Base-by-base conservation (phyloP, 805 yeast genomes). In the Candida succiphila region DNA sequence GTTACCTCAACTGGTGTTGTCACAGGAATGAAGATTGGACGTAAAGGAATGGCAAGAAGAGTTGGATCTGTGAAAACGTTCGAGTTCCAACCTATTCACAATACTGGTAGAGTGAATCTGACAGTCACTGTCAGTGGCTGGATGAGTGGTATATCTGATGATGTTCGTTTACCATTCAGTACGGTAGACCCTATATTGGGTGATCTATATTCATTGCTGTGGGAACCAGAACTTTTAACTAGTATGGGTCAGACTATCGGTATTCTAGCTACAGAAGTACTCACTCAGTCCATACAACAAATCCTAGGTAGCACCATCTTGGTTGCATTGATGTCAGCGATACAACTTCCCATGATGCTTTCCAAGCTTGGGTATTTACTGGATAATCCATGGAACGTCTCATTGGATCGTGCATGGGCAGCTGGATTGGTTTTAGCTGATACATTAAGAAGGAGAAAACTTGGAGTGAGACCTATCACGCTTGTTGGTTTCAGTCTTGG, bases 171-270 rank as follows among this genome's bases (percentile, higher is more conserved):
- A 41, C 98, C 98, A 2, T 92, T 88, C 51, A 83, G 95, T 1
- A 92, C 98, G 0, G 83, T 92, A 7, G 98, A 94, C 51, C 98
- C 98, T 0, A 85, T 89, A 0, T 87, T 89, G 89, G 99, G 99
- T 14, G 99, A 92, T 53, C 60, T 92, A 44, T 84, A 81, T 46
- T 86, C 97, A 1, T 64, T 92, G 7, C 61, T 84, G 31, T 92
- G 98, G 98, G 99, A 92, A 56, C 99, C 99, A 0, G 98, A 92
- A 44, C 85, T 92, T 92, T 74, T 92, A 47, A 79, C 76, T 40
- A 82, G 95, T 35, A 86, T 84, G 72, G 99, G 99, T 52, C 96
- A 92, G 56, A 92, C 98, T 0, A 89, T 92, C 42, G 75, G 76
- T 41, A 88, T 92, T 46, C 67, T 92, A 37, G 98, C 98, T 0